Evolutionary conservation across 208 protist genomes (phyloP).

Genomic region (Blastocrithidia nonstop): DNA sequence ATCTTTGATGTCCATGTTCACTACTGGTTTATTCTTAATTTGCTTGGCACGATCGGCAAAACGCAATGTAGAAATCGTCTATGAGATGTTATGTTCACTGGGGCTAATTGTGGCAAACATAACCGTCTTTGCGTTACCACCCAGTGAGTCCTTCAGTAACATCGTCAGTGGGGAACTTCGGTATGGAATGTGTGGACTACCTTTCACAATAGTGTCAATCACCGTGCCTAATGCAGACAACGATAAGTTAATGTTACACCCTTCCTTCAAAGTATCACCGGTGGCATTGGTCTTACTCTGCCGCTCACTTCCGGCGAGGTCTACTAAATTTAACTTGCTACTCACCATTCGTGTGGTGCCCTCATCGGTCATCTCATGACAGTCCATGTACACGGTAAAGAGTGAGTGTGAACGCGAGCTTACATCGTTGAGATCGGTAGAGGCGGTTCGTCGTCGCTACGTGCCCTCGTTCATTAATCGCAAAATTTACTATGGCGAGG

Average conservation of each 20-base stretch:
- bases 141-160: conserved; percentile 84
- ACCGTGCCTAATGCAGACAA: conserved; percentile 81
- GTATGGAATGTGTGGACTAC: conserved; percentile 69
- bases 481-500: conserved; percentile 58
- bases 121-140: conserved; percentile 77
- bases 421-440: conserved; percentile 81
- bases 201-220: conserved; percentile 85
- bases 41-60: conserved; percentile 84
- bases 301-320: conserved; percentile 85
- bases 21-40: conserved; percentile 86
- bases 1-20: conserved; percentile 84
- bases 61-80: conserved; percentile 79
- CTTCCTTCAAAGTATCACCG: conserved; percentile 86
- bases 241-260: conserved; percentile 89
- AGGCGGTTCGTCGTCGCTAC: conserved; percentile 58
- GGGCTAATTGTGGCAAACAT: conserved; percentile 87
- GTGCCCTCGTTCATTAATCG: conserved; percentile 77
- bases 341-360: conserved; percentile 46
- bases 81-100: conserved; percentile 74
- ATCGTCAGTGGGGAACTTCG: conserved; percentile 75
- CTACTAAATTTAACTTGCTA: conserved; percentile 85
- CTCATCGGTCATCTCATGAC: conserved; percentile 61
- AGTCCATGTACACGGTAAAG: conserved; percentile 77
- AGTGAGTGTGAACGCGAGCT: conserved; percentile 84
- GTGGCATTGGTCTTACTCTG: conserved; percentile 81